Conservation (phyloP, 1,284 basidiomycete genomes). For the Schizophyllum amplum region DNA sequence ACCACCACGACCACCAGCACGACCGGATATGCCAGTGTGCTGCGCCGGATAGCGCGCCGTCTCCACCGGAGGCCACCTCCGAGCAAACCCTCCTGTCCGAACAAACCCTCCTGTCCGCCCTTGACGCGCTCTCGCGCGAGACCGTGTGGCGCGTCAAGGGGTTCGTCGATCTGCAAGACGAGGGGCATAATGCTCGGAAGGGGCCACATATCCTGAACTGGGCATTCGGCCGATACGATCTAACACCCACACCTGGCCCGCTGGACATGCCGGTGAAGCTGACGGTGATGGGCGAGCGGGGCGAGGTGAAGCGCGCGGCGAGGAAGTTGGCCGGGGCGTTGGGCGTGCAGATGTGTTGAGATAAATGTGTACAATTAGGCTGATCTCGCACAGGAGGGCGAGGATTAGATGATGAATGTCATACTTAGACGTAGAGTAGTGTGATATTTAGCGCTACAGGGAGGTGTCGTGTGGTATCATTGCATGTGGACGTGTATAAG, state of each 20-base stretch:
- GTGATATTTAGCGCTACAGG: too few species aligned
- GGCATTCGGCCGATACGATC: slow-evolving; percentile 82
- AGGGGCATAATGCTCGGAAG: slow-evolving; percentile 22
- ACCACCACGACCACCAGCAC: slow-evolving; percentile 18
- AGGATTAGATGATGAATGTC: too few species aligned
- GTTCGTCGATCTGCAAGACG: slow-evolving; percentile 61
- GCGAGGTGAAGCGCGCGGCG: slow-evolving; percentile 61
- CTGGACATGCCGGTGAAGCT: slow-evolving; percentile 39
- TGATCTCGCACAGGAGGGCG: too few species aligned
- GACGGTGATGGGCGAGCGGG: slow-evolving; percentile 84
- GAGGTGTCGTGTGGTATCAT: too few species aligned
- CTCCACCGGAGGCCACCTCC: too few species aligned
- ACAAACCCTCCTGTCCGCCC: slow-evolving; percentile 32
- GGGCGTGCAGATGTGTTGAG: slow-evolving; percentile 29
- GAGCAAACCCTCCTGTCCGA: slow-evolving; percentile 17
- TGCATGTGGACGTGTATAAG: too few species aligned
- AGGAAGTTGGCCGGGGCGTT: slow-evolving; percentile 49
- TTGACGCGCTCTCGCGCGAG: slow-evolving; percentile 56
- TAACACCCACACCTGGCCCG: slow-evolving; percentile 34
- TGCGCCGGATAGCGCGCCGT: too few species aligned
- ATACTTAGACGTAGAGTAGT: too few species aligned
- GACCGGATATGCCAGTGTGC: too few species aligned
- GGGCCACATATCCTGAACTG: slow-evolving; percentile 69
- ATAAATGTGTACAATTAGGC: slow-evolving; percentile 8
- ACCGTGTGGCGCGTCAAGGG: slow-evolving; percentile 77